Base-by-base conservation (phyloP, 352 stramenopile genomes). In the Phytopythium delawarense region DNA sequence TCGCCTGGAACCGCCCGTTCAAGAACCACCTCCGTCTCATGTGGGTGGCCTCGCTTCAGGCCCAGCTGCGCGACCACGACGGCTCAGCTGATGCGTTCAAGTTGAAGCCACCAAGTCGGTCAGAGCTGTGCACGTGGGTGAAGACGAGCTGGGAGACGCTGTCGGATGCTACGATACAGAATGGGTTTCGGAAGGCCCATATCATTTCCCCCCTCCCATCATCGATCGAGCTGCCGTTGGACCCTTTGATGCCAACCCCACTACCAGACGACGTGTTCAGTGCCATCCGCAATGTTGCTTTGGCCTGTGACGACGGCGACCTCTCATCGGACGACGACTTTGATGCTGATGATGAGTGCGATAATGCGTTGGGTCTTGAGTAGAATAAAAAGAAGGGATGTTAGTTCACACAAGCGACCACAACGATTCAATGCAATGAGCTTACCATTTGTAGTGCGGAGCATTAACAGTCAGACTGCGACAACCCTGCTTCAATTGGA, bases 1-100 rank as follows among this genome's bases (percentile, higher is more conserved):
- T 64, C 18, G 25, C 46, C 0, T 70, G 59, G 59, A 70, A 70
- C 37, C 45, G 30, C 15, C 61, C 61, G 25, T 48, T 65, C 9
- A 65, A 65, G 23, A 35, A 7, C 11, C 8, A 46, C 30, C 20
- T 65, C 13, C 51, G 52, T 4, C 4, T 30, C 2, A 20, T 25
- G 0, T 65, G 60, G 60, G 35, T 65, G 1, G 37, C 32, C 1
- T 8, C 30, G 2, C 30, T 59, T 20, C 59, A n/a, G 1, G 9
- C 13, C 7, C 59, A 65, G 23, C 54, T 62, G 2, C 34, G 13
- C 8, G 30, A 55, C 4, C 57, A 35, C 16, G 1, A 0, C 2
- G 50, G 25, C 5, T 12, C 54, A 0, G 4, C 21, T 9, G 5
- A 20, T 2, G n/a, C 54, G 1, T 60, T 60, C 39, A 60, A 60